A percentile compares a stretch with the other conserved stretches of the same genome.
phyloP scores from a whole-genome alignment of 2,329 filamentous ascomycete species.

The Microcyclospora tardicrescens region DNA sequence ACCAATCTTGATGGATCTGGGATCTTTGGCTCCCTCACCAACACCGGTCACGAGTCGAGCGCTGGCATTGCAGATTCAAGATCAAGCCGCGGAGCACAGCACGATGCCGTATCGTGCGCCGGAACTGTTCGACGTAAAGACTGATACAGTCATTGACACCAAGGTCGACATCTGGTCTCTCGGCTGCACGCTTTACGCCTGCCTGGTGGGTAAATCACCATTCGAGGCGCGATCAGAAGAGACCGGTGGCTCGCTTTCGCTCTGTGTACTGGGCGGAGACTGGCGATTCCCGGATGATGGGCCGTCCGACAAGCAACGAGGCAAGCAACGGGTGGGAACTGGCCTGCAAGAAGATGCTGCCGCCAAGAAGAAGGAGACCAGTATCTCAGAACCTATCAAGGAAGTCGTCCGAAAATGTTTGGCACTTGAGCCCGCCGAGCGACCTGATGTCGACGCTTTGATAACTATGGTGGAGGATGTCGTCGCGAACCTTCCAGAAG shows the following conservation, averaged over 20 bases:
- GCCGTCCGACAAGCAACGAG: conserved; percentile 41
- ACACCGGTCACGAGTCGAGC: conserved; percentile 82
- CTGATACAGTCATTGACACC: conserved; percentile 78
- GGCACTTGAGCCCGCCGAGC: conserved; percentile 70
- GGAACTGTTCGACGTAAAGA: conserved; percentile 96
- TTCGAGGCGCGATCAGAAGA: conserved; percentile 95
- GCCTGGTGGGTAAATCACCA: conserved; percentile 88
- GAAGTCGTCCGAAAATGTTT: conserved; percentile 81
- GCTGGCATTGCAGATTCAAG: conserved; percentile 81
- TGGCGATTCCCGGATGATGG: conserved; percentile 94
- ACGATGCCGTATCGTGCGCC: conserved; percentile 98
- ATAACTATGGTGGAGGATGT: conserved; percentile 66
- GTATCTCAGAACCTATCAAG: conserved; percentile 69
- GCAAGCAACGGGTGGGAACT: conserved; percentile 38
- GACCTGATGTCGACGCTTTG: conserved; percentile 76
- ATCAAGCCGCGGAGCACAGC: conserved; percentile 87
- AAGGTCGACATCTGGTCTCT: conserved; percentile 98
- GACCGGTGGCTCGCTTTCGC: conserved; percentile 82
- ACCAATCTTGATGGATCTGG: conserved; percentile 94
- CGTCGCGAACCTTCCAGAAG: conserved; percentile 49
- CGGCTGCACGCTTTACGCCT: conserved; percentile 95
- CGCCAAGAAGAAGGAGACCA: conserved; percentile 30
- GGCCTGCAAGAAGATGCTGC: conserved; percentile 11
- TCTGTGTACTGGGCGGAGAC: conserved; percentile 85
- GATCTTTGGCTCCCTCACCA: conserved; percentile 76